Base-by-base conservation (phyloP, 805 yeast genomes). In the Pichia phayaonensis region DNA sequence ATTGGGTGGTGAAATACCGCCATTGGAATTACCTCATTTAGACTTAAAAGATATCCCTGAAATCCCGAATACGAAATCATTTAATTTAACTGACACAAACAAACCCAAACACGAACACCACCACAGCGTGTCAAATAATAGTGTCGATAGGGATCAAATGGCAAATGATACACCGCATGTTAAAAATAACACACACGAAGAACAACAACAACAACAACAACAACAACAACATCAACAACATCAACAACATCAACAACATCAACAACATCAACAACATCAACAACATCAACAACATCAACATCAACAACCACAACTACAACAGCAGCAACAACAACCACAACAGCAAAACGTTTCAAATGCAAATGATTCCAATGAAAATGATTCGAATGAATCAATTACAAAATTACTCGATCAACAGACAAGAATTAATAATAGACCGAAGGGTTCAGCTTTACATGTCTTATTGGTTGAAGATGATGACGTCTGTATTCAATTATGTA, bases 401-500 rank as follows among this genome's bases (percentile, higher is more conserved):
- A 21, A 40, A 10, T 21, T 41, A n/a, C 21, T 47, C 13, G 18
- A 48, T 8, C 52, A 51, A 46, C 54, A 54, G 31, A 52, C 54
- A 42, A 46, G 57, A 23, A 42, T 60, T 5, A 21, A 54, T 20
- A 60, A 61, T 24, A 57, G 71, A 47, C 71, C 71, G 4, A 50
- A 60, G 4, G 69, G 68, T 2, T 64, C 70, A 1, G 64, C 64
- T 23, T 80, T 84, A 63, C 90, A 83, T 60, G 92, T 86, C 3
- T 68, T 85, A 41, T 66, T 86, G 24, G 94, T 86, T 16, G 95
- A 85, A 65, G 95, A 85, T 66, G 95, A 84, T 64, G 80, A 77
- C 40, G 87, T 86, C 39, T 86, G 96, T 58, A 85, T 89, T 48
- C 87, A 85, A 55, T 72, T 92, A 11, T 87, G 97, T 59, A 74